phyloP scores from a whole-genome alignment of 441 rosid species.

The Populus hybrid region DNA sequence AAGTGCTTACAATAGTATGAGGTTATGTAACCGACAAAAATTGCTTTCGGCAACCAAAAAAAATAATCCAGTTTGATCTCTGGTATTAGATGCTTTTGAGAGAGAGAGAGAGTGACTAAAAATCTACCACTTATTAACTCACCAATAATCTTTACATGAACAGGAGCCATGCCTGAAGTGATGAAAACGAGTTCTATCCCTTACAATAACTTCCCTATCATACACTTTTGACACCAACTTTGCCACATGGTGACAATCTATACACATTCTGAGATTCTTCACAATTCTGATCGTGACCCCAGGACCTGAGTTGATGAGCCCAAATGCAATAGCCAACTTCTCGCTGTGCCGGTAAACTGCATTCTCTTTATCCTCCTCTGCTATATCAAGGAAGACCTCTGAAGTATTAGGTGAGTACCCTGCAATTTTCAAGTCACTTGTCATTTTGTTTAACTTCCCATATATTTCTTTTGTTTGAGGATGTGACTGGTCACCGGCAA shows the following conservation, averaged over 20 bases:
- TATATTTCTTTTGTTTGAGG: conserved; percentile 51
- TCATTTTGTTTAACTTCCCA: conserved; percentile 50
- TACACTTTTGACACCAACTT: conserved; percentile 68
- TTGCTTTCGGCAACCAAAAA: too few relatives aligned
- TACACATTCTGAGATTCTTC: conserved; percentile 78
- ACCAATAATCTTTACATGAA: conserved; percentile 83
- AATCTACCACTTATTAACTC: conserved; percentile 8
- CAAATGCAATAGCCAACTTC: conserved; percentile 76
- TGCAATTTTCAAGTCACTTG: conserved; percentile 30
- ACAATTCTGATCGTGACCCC: conserved; percentile 61
- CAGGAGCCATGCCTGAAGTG: conserved; percentile 65
- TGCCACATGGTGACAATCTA: conserved; percentile 66
- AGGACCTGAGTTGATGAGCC: conserved; percentile 47
- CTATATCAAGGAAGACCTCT: conserved; percentile 23
- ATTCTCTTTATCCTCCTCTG: conserved; percentile 38
- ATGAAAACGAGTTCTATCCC: conserved; percentile 86
- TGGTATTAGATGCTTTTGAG: too few relatives aligned
- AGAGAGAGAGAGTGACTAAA: not conserved
- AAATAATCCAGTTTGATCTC: too few relatives aligned
- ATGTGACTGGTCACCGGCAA: conserved; percentile 70
- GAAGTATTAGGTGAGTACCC: conserved; percentile 25
- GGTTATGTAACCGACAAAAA: too few relatives aligned
- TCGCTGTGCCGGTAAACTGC: conserved; percentile 60
- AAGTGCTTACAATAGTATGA: too few relatives aligned
- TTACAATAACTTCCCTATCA: conserved; percentile 53